Evolutionary conservation across 345 rosid genomes (phyloP), one percentile per base, ranked within the genome.

Genomic region (Brassica juncea): DNA sequence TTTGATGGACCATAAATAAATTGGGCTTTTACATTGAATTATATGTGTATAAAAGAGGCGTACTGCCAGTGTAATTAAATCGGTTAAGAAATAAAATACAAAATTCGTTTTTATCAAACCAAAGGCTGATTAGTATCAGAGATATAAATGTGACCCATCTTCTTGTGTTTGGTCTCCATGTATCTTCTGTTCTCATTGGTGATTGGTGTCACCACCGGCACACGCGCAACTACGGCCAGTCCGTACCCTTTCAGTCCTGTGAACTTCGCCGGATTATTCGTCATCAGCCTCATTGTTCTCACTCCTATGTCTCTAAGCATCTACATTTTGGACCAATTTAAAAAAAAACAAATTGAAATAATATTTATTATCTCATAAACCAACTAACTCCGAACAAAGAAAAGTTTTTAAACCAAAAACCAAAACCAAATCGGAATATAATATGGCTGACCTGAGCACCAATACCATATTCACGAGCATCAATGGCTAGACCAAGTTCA

Each of bases 201-300:
- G 55, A 90, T 84, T 37, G 92, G 84, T 30, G 98, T 94, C 86
- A 92, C 82, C 32, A 92, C 85, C 3, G 98, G 94, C 59, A 92
- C 93, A 73, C 97, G 76, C 8, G 93, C 93, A 3, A 90, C 80
- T n/a, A 89, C 96, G 2, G 98, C 94, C 64, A 91, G 82, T 28
- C 97, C 97, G 5, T 90, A 90, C 34, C 97, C 97, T 73, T 87
- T 93, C 83, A 91, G 82, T 2, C 98, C 97, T 0, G 84, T 83
- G 87, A 92, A 94, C 86, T 94, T 94, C 19, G 98, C 92, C 0
- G 98, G 97, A 49, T 94, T 94, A 85, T 92, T 94, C 0, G 98
- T 94, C 96, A 94, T 92, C 73, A 92, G 87, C 12, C 92, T 80
- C 97, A 94, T 90, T 1, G 97, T 90, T 73, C 84, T 81, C 35